Base-by-base conservation (phyloP, 129 eudicot genomes). In the Apium graveolens region DNA sequence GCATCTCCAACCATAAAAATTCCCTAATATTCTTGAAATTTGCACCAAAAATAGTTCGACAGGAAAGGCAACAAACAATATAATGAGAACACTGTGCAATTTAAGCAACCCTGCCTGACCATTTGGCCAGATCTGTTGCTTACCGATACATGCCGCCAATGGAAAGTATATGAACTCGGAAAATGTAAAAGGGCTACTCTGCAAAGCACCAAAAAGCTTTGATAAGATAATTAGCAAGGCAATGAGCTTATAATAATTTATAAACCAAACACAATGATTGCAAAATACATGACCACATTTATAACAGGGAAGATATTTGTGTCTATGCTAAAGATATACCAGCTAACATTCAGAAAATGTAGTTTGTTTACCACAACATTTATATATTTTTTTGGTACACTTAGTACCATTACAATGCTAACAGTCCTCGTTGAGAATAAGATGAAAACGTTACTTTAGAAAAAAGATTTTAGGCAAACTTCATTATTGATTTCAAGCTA, bases 101-200 rank as follows among this genome's bases (percentile, higher is more conserved):
- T 66, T 32, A 65, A 65, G 3, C 72, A 66, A 31, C 5, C 38
- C 21, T 27, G 21, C 10, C 71, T 7, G 21, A 65, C 71, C 71
- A 65, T 29, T 65, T 65, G 38, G 71, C 41, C 41, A 66, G 37
- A 66, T 66, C 32, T 65, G 70, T 63, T 63, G 70, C 32, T 66
- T 66, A 24, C 72, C 31, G 41, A 66, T 66, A 31, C 39, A 5
- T 32, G 21, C 41, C 24, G 41, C 72, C 72, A 13, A 5, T 32
- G 11, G 39, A 27, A 62, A 53, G 21, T 26, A 60, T 60, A 12
- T 65, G 71, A 27, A 65, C 72, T 66, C 72, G 5, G 41, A 21
- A 66, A 66, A 31, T 1, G 39, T 66, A 31, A 29, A 65, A 65
- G 9, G 38, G 0, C 5, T 62, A 11, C 18, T 14, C 76, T 73